These are phyloP conservation scores for Exophiala oligosperma DNA, from an alignment of 2,329 filamentous ascomycete species.

Conservation along the genomic window DNA sequence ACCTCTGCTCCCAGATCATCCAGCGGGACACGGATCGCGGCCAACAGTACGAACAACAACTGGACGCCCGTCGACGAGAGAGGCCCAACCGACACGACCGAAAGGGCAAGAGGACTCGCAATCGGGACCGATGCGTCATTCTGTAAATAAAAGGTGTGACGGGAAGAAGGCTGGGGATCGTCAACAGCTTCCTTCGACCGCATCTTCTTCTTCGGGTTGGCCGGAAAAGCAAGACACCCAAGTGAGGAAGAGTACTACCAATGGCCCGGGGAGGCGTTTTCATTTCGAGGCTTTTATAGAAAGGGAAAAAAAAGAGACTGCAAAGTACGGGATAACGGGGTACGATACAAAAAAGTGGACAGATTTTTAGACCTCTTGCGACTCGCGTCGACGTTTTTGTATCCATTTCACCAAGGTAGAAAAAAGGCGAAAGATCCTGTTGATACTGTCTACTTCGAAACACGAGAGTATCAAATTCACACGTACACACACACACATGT, in stretches of 20 bases:
- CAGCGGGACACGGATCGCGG: constrained; percentile 59
- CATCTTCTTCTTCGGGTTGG: not conserved
- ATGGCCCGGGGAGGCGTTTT: not conserved
- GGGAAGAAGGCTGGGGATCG: no score
- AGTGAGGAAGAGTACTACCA: not conserved
- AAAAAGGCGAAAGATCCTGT: no score
- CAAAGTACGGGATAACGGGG: no score
- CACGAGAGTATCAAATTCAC: no score
- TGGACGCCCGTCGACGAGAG: constrained; percentile 38
- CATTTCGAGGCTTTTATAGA: not conserved
- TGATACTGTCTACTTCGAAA: no score
- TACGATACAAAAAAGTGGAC: no score
- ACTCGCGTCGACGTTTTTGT: not conserved
- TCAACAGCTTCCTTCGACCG: no score
- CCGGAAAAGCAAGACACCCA: no score
- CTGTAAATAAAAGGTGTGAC: constrained; percentile 18
- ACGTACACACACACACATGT: not conserved
- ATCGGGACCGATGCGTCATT: constrained; percentile 37
- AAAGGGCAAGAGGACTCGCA: constrained; percentile 33
- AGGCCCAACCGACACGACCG: constrained; percentile 37
- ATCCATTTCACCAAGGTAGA: no score
- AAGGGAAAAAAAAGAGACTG: not conserved
- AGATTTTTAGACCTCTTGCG: no score
- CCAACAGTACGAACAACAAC: constrained; percentile 36
- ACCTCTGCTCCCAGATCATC: constrained; percentile 81